Evolutionary conservation across 352 stramenopile genomes (phyloP), one percentile per base, ranked within the genome.

Genomic region (Phytophthora europaea): DNA sequence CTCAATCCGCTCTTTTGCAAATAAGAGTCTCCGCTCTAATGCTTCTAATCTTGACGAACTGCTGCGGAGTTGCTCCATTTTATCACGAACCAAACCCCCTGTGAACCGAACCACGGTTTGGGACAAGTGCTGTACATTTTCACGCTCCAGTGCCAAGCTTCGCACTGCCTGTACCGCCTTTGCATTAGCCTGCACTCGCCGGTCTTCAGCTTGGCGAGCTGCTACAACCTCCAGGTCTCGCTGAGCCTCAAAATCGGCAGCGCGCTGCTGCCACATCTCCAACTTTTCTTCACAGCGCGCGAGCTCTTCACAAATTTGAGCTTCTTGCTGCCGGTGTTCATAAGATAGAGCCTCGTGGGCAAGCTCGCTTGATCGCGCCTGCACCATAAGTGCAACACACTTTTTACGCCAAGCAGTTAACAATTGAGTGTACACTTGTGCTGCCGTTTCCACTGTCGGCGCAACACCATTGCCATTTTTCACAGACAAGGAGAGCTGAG

Each of bases 301-400:
- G 57, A 68, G 51, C 0, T 50, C 48, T 26, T 67, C 73, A 51
- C 62, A 55, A 16, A 73, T 59, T 7, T 75, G 50, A 12, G 20
- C 28, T 47, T 67, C 38, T 61, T 65, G 62, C 8, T 53, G 55
- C 31, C 61, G 54, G 6, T 71, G 58, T 18, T 64, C 55, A n/a
- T 55, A 50, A 6, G 48, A 59, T 15, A 51, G 48, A 22, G 75
- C 57, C 8, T 71, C 59, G 1, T 63, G 51, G 13, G 26, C 9
- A 4, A 93, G 66, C 40, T 92, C 76, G 18, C 61, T 65, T 15
- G 69, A 76, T 65, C 84, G 79, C 7, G 82, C 58, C 40, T 89
- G 84, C 10, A 94, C 85, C 75, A 93, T 82, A 2, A 93, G 60
- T 2, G 81, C 51, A 3, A 92, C 75, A 5, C 81, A 83, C 64